A percentile compares a stretch with the other conserved stretches of the same genome.
Conservation (phyloP, 2,329 filamentous ascomycete genomes). For the Microdochium nivale region DNA sequence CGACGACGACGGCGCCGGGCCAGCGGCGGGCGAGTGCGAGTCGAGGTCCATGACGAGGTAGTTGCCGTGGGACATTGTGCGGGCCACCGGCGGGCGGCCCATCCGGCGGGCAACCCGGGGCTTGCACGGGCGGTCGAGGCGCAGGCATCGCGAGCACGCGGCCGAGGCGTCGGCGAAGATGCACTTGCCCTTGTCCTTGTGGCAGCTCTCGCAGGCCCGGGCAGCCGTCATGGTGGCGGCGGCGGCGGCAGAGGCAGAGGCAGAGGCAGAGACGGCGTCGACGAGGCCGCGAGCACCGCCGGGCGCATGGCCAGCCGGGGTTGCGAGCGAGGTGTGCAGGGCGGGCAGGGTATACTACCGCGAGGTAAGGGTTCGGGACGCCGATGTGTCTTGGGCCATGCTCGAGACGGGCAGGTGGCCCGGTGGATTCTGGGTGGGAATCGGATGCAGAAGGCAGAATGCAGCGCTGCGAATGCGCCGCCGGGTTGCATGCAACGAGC, state of each 20-base stretch:
- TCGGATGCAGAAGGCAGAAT: no score
- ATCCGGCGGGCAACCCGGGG: slow-evolving; percentile 1
- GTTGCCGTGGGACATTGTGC: background rate
- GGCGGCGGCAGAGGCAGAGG: background rate
- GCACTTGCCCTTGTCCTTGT: slow-evolving; percentile 4
- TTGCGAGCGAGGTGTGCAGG: background rate
- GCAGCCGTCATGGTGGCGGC: background rate
- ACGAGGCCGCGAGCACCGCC: background rate
- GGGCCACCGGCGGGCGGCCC: slow-evolving; percentile 1
- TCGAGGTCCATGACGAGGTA: slow-evolving; percentile 1
- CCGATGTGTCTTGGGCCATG: no score
- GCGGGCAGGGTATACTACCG: background rate
- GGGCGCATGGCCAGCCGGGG: background rate
- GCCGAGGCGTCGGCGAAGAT: background rate
- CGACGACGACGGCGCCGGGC: background rate
- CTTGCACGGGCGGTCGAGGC: slow-evolving; percentile 1
- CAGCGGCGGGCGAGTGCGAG: background rate
- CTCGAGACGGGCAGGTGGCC: no score
- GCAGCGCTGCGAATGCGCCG: no score
- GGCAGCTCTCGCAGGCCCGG: slow-evolving; percentile 2
- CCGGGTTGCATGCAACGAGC: no score
- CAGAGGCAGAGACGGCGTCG: background rate
- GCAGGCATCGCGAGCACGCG: slow-evolving; percentile 1
- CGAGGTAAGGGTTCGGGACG: background rate
- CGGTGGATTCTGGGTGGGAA: no score